Conservation (phyloP, 257 asterid species). For the Gentiana straminea region DNA sequence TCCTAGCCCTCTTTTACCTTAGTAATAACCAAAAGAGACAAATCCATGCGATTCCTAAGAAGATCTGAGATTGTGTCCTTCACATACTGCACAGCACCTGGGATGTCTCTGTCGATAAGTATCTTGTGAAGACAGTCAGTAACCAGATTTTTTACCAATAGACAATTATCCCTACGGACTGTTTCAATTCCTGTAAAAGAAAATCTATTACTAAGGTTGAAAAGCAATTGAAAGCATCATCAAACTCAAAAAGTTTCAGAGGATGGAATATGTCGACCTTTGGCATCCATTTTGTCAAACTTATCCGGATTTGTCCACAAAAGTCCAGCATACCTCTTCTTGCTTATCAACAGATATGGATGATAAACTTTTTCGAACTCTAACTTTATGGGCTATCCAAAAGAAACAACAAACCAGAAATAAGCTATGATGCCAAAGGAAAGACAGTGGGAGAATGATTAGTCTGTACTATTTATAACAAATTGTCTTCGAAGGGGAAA, state of each 20-base stretch:
- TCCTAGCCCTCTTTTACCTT: constrained; percentile 39
- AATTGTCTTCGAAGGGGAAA: not conserved
- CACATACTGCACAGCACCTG: constrained; percentile 95
- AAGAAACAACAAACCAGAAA: constrained; percentile 5
- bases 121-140: constrained; percentile 89
- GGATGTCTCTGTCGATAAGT: constrained; percentile 82
- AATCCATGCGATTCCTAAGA: constrained; percentile 96
- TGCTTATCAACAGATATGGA: constrained; percentile 90
- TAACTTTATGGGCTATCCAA: constrained; percentile 75
- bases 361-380: constrained; percentile 96
- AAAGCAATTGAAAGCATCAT: constrained; percentile 1
- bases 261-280: constrained; percentile 36
- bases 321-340: constrained; percentile 99
- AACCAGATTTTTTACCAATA: constrained; percentile 87
- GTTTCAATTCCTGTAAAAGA: constrained; percentile 79
- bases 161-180: constrained; percentile 91
- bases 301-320: constrained; percentile 91
- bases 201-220: constrained; percentile 3
- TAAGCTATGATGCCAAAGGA: constrained; percentile 4
- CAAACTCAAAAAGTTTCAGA: not conserved
- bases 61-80: constrained; percentile 92
- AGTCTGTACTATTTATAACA: too few relatives aligned
- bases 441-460: not conserved
- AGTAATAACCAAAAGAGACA: constrained; percentile 94
- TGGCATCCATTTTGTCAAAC: constrained; percentile 95